Base-by-base conservation (phyloP, 2,329 filamentous ascomycete genomes). In the Xylaria sp. region DNA sequence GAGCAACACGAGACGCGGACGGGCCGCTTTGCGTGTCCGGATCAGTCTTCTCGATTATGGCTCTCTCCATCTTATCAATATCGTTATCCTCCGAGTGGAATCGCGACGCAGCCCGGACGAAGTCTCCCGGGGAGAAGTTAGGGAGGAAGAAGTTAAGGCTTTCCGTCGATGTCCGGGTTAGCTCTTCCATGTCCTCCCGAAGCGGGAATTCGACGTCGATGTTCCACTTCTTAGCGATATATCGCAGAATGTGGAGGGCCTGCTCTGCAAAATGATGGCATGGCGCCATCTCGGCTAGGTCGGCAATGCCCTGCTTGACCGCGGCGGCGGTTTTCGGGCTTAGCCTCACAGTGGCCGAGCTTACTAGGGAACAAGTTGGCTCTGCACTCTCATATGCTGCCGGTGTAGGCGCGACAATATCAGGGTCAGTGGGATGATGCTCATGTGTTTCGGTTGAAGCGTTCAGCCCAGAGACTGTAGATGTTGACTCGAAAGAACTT, bases 181-280 rank as follows among this genome's bases (percentile, higher is more conserved):
- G 64, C 3, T 73, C 73, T 23, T 78, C 73, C 1, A 63, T 42
- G 44, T 76, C 75, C 44, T 78, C 68, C 9, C 70, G 64, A 19
- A 60, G 63, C 23, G 64, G 65, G 53, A 83, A 74, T 1, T 80
- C 74, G 1, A 84, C 76, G 1, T 83, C 74, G 42, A 86, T 79
- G 39, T 82, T 75, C 84, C 84, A 87, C 63, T 84, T 83, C 62
- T 76, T 78, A 5, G 82, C 80, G 1, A 87, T 73, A 62, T 80
- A 85, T 0, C 79, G 78, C 3, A 87, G 71, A 16, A 87, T 86
- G 62, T 83, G 82, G 52, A 85, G 76, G 0, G 83, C 83, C 64
- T 85, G 82, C 65, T 83, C 80, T 9, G 83, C 83, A 66, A 85
- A 85, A 58, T 82, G 79, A 65, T 85, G 83, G 57, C 83, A 85